Base-by-base conservation (phyloP, 768 basidiomycete genomes). In the Lentinula raphanica region DNA sequence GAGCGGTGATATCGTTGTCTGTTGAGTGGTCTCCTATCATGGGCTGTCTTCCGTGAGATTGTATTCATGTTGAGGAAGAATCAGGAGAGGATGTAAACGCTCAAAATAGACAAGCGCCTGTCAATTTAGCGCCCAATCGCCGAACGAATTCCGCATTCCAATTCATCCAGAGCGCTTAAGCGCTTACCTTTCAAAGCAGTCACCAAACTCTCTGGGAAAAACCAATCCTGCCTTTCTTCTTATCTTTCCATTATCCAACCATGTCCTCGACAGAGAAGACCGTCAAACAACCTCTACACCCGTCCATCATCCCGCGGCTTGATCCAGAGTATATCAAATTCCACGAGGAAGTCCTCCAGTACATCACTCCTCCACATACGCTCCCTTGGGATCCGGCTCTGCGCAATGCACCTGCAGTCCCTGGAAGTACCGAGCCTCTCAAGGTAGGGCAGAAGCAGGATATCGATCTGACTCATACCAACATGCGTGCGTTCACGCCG, bases 261-360 rank as follows among this genome's bases (percentile, higher is more conserved):
- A 64, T 63, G 60, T 32, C 62, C 2, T 21, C 39, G 11, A 42
- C 32, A 12, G 39, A 39, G 21, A 12, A 51, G 66, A 49, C 54
- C 36, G 57, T 61, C 38, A 62, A 62, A 31, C 79, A 85, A 60
- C 84, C 86, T 25, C 73, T 91, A n/a, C 79, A 89, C 62, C 82
- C 85, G 11, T 80, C 81, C 1, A 73, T 89, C 60, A 67, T 84
- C 17, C 64, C 73, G 1, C 77, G 74, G 49, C 78, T 90, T 51
- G 85, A 88, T 65, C 80, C 85, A 15, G 83, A 88, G 68, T 91
- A 88, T 63, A 70, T 82, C 42, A 76, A 73, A 17, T 87, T 86
- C 67, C 85, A 88, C 67, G 83, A 82, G 61, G 65, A 70, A 21
- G 64, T 77, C 44, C 63, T 87, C 15, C 67, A 74, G 1, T 69